phyloP scores from a whole-genome alignment of 129 eudicot genomes.

The Deinandra increscens region DNA sequence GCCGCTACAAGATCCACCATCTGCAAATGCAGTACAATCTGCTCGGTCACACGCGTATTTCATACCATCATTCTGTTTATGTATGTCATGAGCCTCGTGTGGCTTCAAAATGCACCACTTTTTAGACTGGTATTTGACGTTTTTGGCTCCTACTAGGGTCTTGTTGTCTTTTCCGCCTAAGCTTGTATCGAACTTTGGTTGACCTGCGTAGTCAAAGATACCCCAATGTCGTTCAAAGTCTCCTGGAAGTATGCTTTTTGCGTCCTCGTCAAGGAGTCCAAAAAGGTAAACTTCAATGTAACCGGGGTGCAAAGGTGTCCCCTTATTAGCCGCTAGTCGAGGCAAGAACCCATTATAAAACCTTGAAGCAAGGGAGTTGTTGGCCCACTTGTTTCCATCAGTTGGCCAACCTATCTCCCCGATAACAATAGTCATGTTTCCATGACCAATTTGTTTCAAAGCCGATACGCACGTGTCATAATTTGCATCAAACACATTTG shows the following conservation, averaged over 20 bases:
- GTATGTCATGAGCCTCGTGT: background rate
- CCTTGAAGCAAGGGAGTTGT: conserved; percentile 35
- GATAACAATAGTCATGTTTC: conserved; percentile 37
- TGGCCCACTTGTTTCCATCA: conserved; percentile 47
- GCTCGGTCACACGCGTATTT: conserved; percentile 41
- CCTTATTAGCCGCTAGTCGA: conserved; percentile 37
- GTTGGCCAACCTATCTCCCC: conserved; percentile 89
- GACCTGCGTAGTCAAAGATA: conserved; percentile 52
- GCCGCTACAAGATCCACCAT: conserved; percentile 36
- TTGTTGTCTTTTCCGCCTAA: conserved; percentile 27
- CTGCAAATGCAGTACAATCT: conserved; percentile 48
- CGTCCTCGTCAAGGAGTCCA: conserved; percentile 51
- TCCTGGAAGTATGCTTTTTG: conserved; percentile 52
- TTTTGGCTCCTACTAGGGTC: conserved; percentile 43
- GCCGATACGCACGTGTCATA: conserved; percentile 55
- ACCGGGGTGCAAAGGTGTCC: conserved; percentile 45
- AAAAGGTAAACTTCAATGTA: conserved; percentile 55
- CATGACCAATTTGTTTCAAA: conserved; percentile 37
- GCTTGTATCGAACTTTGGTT: conserved; percentile 50
- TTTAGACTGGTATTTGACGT: conserved; percentile 36
- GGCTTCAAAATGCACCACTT: conserved; percentile 61
- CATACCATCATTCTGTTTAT: conserved; percentile 11
- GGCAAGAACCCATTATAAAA: conserved; percentile 51
- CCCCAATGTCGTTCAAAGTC: conserved; percentile 76
- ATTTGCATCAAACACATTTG: conserved; percentile 65